These are phyloP conservation scores for Huntiella omanensis DNA, from an alignment of 2,329 filamentous ascomycete genomes.

Conservation along the genomic window DNA sequence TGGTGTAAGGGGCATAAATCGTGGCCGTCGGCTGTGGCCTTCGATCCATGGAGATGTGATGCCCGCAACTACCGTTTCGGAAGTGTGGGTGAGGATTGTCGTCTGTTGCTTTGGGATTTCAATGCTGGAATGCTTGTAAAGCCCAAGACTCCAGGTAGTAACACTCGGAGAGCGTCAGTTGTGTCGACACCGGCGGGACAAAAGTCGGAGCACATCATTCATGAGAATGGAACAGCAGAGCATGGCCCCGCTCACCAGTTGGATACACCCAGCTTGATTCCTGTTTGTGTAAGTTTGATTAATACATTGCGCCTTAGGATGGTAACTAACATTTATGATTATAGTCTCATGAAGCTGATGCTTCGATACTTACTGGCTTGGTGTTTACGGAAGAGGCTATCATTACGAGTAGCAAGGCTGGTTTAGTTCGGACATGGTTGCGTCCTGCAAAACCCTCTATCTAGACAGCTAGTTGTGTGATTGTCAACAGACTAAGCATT, in stretches of 20 bases:
- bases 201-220: constrained; percentile 2
- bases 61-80: constrained; percentile 90
- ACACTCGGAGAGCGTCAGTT: constrained; percentile 36
- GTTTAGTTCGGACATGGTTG: constrained; percentile 58
- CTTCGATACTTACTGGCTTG: constrained; percentile 5
- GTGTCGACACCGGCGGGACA: constrained; percentile 29
- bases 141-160: constrained; percentile 40
- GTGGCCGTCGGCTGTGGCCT: constrained; percentile 84
- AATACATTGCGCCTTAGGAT: not conserved
- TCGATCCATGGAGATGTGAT: constrained; percentile 94
- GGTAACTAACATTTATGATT: constrained; percentile 32
- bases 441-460: constrained; percentile 26
- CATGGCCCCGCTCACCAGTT: constrained; percentile 5
- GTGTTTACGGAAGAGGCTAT: constrained; percentile 82
- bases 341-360: constrained; percentile 24
- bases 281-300: constrained; percentile 15
- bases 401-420: constrained; percentile 77
- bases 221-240: constrained; percentile 11
- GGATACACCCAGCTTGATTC: constrained; percentile 9
- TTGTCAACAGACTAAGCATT: too few species aligned
- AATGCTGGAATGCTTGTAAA: constrained; percentile 89
- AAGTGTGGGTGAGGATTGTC: constrained; percentile 84
- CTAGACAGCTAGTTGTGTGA: too few species aligned
- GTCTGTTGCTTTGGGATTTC: constrained; percentile 90
- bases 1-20: constrained; percentile 90